phyloP scores from a whole-genome alignment of 305 asterid genomes.

The Ajuga reptans region DNA sequence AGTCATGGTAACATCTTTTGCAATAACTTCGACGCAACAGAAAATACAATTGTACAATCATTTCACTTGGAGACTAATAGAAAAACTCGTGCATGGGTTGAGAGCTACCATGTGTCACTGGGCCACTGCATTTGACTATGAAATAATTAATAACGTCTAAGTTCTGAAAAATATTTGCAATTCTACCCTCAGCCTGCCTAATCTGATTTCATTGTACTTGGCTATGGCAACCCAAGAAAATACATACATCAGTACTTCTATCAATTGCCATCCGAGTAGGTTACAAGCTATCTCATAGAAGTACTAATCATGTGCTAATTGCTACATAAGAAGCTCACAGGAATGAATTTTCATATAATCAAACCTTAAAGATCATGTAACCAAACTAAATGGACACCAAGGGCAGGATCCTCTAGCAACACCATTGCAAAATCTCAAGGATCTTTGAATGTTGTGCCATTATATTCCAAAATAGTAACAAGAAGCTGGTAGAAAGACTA shows the following conservation, averaged over 20 bases:
- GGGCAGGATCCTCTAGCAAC: background rate
- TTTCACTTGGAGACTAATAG: no score
- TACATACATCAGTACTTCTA: background rate
- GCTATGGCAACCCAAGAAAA: constrained; percentile 1
- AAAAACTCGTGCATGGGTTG: no score
- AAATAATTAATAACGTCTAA: background rate
- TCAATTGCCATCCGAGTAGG: background rate
- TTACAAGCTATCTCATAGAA: background rate
- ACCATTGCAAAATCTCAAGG: background rate
- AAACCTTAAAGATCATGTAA: constrained; percentile 3
- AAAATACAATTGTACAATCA: no score
- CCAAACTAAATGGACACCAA: background rate
- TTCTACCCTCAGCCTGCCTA: background rate
- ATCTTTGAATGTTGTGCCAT: background rate
- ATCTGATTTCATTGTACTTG: background rate
- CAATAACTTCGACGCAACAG: no score
- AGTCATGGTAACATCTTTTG: no score
- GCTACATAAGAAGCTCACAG: background rate
- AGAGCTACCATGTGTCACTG: no score
- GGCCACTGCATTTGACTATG: background rate
- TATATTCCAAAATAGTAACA: background rate
- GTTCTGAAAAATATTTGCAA: background rate
- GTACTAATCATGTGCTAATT: background rate
- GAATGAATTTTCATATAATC: background rate
- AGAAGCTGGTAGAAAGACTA: no score